These are phyloP conservation scores for Solanum aculeatissimum DNA, from an alignment of 305 asterid genomes.

Conservation along the genomic window DNA sequence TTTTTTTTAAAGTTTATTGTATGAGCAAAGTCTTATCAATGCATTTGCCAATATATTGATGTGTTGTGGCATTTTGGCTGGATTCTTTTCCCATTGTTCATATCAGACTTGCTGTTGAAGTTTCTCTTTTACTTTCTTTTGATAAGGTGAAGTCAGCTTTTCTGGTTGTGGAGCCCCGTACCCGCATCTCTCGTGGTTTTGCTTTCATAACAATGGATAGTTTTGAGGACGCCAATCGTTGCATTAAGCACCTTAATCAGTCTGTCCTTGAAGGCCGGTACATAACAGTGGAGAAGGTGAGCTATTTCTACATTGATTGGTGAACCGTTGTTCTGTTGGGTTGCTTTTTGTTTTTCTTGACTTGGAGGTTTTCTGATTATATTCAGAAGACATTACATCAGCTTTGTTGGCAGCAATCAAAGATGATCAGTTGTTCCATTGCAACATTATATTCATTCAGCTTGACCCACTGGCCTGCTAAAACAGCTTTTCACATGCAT, in stretches of 20 bases:
- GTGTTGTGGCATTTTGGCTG: background rate
- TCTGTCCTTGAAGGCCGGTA: conserved; percentile 87
- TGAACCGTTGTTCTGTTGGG: background rate
- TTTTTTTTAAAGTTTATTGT: background rate
- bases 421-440: conserved; percentile 88
- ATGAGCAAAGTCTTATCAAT: background rate
- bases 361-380: conserved; percentile 88
- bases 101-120: background rate
- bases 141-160: conserved; percentile 76
- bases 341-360: conserved; percentile 26
- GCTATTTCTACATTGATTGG: conserved; percentile 7
- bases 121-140: background rate
- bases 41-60: background rate
- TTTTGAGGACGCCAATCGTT: conserved; percentile 70
- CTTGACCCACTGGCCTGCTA: conserved; percentile 52
- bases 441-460: conserved; percentile 52
- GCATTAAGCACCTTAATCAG: conserved; percentile 85
- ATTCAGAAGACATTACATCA: conserved; percentile 89
- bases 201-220: conserved; percentile 76
- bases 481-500: conserved; percentile 84
- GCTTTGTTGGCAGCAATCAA: conserved; percentile 92
- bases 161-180: conserved; percentile 85
- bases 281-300: conserved; percentile 95
- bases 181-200: conserved; percentile 92
- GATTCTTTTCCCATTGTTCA: background rate